A percentile compares a stretch with the other conserved stretches of the same genome.
Conservation (phyloP, 495 filamentous ascomycete genomes). For the Podospora appendiculata region DNA sequence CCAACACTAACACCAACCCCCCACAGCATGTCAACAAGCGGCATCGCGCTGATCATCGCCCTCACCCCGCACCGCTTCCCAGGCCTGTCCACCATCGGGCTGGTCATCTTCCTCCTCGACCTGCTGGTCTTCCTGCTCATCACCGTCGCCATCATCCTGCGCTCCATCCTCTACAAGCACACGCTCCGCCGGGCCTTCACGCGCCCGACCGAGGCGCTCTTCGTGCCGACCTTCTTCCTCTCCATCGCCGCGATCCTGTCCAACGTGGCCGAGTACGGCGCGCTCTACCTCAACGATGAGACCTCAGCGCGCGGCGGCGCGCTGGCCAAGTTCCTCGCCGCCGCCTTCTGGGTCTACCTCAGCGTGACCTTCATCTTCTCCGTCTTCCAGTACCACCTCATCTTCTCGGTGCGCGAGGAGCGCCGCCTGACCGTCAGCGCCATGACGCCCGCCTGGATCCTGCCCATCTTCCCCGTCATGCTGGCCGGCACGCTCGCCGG, state of each 20-base stretch:
- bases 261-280: conserved; percentile 50
- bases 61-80: conserved; percentile 50
- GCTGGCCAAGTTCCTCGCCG: conserved; percentile 31
- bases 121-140: conserved; percentile 50
- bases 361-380: conserved; percentile 31
- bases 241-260: conserved; percentile 55
- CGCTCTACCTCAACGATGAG: conserved; percentile 26
- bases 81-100: conserved; percentile 51
- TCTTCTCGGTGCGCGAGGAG: conserved; percentile 38
- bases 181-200: conserved; percentile 48
- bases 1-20: background rate
- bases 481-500: conserved; percentile 44
- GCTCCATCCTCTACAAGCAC: conserved; percentile 47
- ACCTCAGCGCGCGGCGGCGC: conserved; percentile 15
- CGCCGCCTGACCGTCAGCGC: conserved; percentile 25
- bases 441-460: conserved; percentile 49
- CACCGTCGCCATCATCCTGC: conserved; percentile 41
- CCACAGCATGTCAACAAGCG: conserved; percentile 53
- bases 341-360: conserved; percentile 48
- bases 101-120: conserved; percentile 55
- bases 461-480: conserved; percentile 50
- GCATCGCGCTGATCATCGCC: conserved; percentile 53
- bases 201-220: conserved; percentile 57
- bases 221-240: conserved; percentile 61
- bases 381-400: conserved; percentile 42